Base-by-base conservation (phyloP, 306 rosid genomes). In the Vigna radiata region DNA sequence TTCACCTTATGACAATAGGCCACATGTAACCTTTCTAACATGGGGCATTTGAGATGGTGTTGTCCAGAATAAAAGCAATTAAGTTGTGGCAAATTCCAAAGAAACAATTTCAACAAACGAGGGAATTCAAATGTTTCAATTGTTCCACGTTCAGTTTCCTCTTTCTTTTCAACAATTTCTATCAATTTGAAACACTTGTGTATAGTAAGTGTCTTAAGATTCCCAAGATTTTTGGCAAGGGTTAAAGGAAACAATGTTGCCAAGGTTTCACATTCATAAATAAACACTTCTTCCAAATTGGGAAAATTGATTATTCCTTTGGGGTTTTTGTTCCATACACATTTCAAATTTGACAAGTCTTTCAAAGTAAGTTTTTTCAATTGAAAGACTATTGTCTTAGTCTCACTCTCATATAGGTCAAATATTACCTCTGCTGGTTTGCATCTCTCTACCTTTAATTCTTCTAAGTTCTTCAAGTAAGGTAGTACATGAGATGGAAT, bases 101-200 rank as follows among this genome's bases (percentile, higher is more conserved):
- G 37, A 4, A 3, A 0, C 41, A 68, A 6, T 3, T 0, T 0
- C 0, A 5, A 47, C 37, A 68, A 68, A 25, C 25, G 25, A 7
- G 73, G 58, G 43, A 68, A 68, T 47, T 47, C 25, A 68, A 68
- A 68, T 41, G 25, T 25, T 68, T 47, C 58, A 68, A 8, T 25
- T 68, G 58, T 19, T 68, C 0, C 55, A 46, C 25, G 8, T 25
- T 47, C 25, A 43, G 4, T 47, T 1, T 2, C 17, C 15, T 68
- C 73, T 44, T 14, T 17, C 60, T 44, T 60, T 60, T 18, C 49
- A 60, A 74, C 70, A 74, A 74, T 46, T 46, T 61, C 79, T 18
- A 43, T 60, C 47, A 74, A 23, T 17, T 12, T 23, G 15, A 8
- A 1, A 47, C 4, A 0, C 1, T 0, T n/a, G n/a, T 7, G 5